Conservation (phyloP, 2,329 filamentous ascomycete genomes). For the Colletotrichum echinochloae region DNA sequence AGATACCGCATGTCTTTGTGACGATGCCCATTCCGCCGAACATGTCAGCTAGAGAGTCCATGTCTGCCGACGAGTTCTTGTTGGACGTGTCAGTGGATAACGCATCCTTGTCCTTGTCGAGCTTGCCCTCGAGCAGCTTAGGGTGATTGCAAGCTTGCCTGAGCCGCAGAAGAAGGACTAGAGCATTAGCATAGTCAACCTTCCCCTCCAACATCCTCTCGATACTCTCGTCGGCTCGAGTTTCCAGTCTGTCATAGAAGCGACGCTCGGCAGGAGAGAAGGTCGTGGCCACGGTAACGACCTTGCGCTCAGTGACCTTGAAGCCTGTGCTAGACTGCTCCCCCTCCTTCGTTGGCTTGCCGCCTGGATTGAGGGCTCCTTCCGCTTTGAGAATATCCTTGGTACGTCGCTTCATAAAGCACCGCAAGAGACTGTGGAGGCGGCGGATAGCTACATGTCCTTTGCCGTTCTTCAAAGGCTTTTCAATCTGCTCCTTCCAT, state of each 20-base stretch:
- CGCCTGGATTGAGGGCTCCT: constrained; percentile 81
- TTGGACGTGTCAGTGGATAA: constrained; percentile 66
- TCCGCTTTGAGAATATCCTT: constrained; percentile 96
- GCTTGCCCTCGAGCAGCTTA: constrained; percentile 84
- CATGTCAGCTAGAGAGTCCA: constrained; percentile 87
- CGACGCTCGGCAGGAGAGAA: constrained; percentile 84
- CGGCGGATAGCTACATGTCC: constrained; percentile 90
- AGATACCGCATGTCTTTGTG: constrained; percentile 85
- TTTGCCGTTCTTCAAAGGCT: constrained; percentile 88
- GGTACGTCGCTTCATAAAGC: constrained; percentile 98
- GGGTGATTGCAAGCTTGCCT: constrained; percentile 97
- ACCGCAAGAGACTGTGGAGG: constrained; percentile 85
- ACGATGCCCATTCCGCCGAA: constrained; percentile 86
- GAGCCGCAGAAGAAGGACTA: constrained; percentile 90
- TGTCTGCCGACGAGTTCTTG: constrained; percentile 69
- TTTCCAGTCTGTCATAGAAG: constrained; percentile 88
- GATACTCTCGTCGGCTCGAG: constrained; percentile 86
- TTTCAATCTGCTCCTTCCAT: constrained; percentile 93
- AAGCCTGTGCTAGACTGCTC: constrained; percentile 74
- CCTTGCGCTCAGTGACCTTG: constrained; percentile 90
- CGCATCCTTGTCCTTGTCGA: constrained; percentile 89
- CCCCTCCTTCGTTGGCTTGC: constrained; percentile 64
- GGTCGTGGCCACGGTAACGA: constrained; percentile 81
- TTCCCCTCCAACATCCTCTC: constrained; percentile 88
- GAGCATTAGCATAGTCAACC: constrained; percentile 91